Conservation (phyloP, 192 early-diverging fungal species). For the Backusella tuberculispora region DNA sequence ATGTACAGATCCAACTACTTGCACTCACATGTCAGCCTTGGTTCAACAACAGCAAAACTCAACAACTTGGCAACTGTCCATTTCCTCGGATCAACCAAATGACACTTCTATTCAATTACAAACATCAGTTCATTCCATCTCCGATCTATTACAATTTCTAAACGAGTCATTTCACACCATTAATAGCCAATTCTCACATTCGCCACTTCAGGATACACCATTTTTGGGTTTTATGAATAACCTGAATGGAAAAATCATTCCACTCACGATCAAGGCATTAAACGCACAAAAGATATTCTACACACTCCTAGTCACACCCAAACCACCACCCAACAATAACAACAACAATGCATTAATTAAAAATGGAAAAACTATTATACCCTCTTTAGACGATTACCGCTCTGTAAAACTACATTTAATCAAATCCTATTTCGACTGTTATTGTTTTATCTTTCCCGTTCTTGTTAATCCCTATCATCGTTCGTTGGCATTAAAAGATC, state of each 20-base stretch:
- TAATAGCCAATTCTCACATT: not conserved
- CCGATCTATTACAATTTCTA: constrained; percentile 5
- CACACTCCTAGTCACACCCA: not conserved
- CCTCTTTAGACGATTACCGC: not conserved
- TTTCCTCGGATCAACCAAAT: not conserved
- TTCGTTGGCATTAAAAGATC: not conserved
- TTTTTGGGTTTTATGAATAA: not conserved
- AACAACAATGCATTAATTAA: not conserved
- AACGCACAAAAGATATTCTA: constrained; percentile 8
- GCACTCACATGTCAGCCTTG: not conserved
- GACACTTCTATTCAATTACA: not conserved
- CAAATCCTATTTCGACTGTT: constrained; percentile 5
- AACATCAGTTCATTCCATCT: constrained; percentile 9
- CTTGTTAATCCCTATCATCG: constrained; percentile 3
- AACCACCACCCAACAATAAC: not conserved
- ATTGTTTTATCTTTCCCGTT: constrained; percentile 2
- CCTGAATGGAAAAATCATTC: not conserved
- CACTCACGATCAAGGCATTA: constrained; percentile 2
- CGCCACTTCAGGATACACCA: not conserved
- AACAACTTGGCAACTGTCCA: not conserved
- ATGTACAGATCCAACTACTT: not conserved
- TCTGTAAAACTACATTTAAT: not conserved
- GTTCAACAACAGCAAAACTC: not conserved
- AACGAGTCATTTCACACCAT: constrained; percentile 5
- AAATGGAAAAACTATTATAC: not conserved